Conservation (phyloP, 148 eudicot genomes). For the Spergularia bocconei region DNA sequence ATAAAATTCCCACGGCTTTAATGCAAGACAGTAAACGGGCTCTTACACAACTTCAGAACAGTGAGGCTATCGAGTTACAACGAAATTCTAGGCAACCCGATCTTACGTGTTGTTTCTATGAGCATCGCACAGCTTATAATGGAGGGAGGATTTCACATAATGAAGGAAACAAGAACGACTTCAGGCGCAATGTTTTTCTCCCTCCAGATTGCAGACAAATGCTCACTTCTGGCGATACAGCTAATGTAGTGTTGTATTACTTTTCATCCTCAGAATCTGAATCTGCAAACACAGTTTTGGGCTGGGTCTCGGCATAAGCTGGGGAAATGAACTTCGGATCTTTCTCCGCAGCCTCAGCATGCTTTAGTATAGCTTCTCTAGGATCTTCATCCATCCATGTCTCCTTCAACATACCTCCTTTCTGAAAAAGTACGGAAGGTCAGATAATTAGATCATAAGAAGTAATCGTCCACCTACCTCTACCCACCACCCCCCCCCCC, state of each 20-base stretch:
- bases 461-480: too few relatives aligned
- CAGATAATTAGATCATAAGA: neutral
- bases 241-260: neutral
- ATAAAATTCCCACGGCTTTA: too few relatives aligned
- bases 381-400: constrained; percentile 99
- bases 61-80: too few relatives aligned
- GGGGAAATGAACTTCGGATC: constrained; percentile 95
- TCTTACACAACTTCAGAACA: too few relatives aligned
- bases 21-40: too few relatives aligned
- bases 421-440: constrained; percentile 45
- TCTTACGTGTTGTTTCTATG: too few relatives aligned
- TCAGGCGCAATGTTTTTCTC: too few relatives aligned
- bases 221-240: neutral
- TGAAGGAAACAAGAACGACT: too few relatives aligned
- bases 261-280: constrained; percentile 87
- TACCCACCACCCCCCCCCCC: too few relatives aligned
- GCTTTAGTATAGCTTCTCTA: constrained; percentile 91
- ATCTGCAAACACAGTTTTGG: constrained; percentile 71
- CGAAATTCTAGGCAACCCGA: too few relatives aligned
- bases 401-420: constrained; percentile 96
- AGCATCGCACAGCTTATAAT: too few relatives aligned
- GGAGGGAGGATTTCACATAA: too few relatives aligned
- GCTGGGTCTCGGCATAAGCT: constrained; percentile 88
- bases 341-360: constrained; percentile 87
- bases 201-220: neutral